A percentile compares a stretch with the other conserved stretches of the same genome.
Conservation (phyloP, 495 filamentous ascomycete genomes). For the Astrocystis sublimbata region DNA sequence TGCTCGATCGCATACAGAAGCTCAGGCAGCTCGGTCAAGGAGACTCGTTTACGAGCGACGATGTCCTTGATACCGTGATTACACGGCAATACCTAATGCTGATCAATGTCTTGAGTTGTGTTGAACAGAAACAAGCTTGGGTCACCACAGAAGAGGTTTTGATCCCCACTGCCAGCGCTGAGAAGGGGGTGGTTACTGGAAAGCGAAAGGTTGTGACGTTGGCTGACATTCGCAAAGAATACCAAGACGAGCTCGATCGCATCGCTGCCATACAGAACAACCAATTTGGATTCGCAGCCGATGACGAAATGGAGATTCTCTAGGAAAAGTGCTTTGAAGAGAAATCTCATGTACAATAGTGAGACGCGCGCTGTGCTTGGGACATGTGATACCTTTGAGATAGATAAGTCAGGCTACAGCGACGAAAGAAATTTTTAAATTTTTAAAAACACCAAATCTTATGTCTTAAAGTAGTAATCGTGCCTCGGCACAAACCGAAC, state of each 20-base stretch:
- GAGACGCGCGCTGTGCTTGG: constrained; percentile 24
- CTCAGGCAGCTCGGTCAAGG: constrained; percentile 48
- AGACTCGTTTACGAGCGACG: constrained; percentile 48
- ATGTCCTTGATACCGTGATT: constrained; percentile 57
- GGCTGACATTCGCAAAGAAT: constrained; percentile 79
- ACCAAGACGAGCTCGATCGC: constrained; percentile 83
- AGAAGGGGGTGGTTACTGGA: constrained; percentile 23
- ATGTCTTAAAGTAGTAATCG: constrained; percentile 2
- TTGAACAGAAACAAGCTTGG: constrained; percentile 78
- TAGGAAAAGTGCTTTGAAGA: constrained; percentile 25
- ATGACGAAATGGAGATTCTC: constrained; percentile 48
- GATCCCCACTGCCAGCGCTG: constrained; percentile 11
- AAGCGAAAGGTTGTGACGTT: constrained; percentile 71
- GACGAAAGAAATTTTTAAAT: neutral
- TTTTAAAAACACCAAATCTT: constrained; percentile 19
- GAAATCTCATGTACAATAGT: constrained; percentile 29
- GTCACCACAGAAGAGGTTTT: constrained; percentile 50
- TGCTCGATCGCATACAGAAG: constrained; percentile 63
- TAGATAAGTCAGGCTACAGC: constrained; percentile 15
- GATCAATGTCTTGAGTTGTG: constrained; percentile 85
- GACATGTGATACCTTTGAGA: constrained; percentile 37
- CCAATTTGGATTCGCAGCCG: constrained; percentile 54
- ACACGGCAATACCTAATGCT: constrained; percentile 74
- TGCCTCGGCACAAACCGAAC: constrained; percentile 26
- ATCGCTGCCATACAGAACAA: constrained; percentile 61